Conservation (phyloP, 768 basidiomycete genomes). For the Pleurotus citrinopileatus region DNA sequence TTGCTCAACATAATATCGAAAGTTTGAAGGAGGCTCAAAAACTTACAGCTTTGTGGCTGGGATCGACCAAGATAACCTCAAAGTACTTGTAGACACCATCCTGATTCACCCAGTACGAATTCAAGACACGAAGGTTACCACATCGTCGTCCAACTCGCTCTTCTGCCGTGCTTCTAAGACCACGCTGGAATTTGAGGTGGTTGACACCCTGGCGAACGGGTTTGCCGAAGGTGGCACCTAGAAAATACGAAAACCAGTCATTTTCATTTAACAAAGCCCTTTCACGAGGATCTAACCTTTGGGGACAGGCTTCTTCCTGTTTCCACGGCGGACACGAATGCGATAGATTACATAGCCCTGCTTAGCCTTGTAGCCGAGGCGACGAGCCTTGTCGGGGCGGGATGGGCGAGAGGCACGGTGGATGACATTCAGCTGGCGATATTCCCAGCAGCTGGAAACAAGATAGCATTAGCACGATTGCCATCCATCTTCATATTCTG, state of each 20-base stretch:
- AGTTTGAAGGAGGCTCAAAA: background rate
- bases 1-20: slow-evolving; percentile 13
- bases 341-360: slow-evolving; percentile 99
- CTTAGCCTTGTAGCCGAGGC: slow-evolving; percentile 99
- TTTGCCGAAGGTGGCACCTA: slow-evolving; percentile 98
- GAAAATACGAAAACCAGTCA: background rate
- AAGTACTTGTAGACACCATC: slow-evolving; percentile 99
- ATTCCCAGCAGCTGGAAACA: slow-evolving; percentile 86
- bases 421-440: slow-evolving; percentile 96
- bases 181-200: slow-evolving; percentile 97
- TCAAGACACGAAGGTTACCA: slow-evolving; percentile 93
- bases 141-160: slow-evolving; percentile 97
- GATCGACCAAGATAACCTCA: slow-evolving; percentile 98
- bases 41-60: slow-evolving; percentile 88
- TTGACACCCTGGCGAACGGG: slow-evolving; percentile 99
- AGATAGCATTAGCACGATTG: slow-evolving; percentile 2
- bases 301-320: slow-evolving; percentile 97
- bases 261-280: no score
- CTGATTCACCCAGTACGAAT: slow-evolving; percentile 99
- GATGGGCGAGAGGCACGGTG: slow-evolving; percentile 98
- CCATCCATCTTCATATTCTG: no score
- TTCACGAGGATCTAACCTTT: slow-evolving; percentile 72
- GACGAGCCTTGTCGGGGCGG: slow-evolving; percentile 98
- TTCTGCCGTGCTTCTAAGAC: slow-evolving; percentile 91
- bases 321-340: slow-evolving; percentile 94